phyloP scores from a whole-genome alignment of 73 alveolate genomes.

The Tetrahymena thermophila region DNA sequence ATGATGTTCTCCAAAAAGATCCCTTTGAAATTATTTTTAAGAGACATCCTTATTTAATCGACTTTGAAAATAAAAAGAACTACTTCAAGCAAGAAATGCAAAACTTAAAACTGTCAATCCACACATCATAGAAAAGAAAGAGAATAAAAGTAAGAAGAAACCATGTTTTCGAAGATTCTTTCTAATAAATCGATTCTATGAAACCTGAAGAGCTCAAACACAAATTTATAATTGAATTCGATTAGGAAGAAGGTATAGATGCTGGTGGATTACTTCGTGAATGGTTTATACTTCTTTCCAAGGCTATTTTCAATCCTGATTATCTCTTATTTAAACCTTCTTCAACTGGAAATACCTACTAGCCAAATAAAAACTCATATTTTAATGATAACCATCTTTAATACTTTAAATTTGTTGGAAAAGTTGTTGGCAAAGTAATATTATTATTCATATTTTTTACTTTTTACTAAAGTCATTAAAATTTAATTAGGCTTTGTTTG shows the following conservation, averaged over 20 bases:
- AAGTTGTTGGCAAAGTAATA: conserved; percentile 94
- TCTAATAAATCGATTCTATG: conserved; percentile 1
- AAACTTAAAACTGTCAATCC: not conserved
- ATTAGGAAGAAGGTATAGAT: conserved; percentile 97
- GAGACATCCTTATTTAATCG: conserved; percentile 20
- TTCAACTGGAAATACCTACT: conserved; percentile 25
- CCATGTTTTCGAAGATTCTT: conserved; percentile 25
- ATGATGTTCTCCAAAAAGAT: conserved; percentile 3
- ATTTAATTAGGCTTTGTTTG: conserved; percentile 58
- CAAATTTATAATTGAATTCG: conserved; percentile 56
- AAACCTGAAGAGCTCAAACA: conserved; percentile 24
- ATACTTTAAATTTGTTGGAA: conserved; percentile 97
- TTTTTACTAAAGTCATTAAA: not conserved
- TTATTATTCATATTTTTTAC: too few species aligned
- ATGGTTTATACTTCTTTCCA: conserved; percentile 94
- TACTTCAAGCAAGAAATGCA: conserved; percentile 18
- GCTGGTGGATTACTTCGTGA: conserved; percentile 99
- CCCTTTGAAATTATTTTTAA: conserved; percentile 16
- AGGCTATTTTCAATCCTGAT: conserved; percentile 97
- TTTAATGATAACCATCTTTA: conserved; percentile 81
- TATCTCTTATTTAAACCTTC: conserved; percentile 67
- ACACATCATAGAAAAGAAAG: conserved; percentile 6
- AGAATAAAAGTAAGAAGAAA: conserved; percentile 31
- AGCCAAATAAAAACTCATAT: conserved; percentile 55
- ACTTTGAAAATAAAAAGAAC: conserved; percentile 28